Conservation (phyloP, 2,329 filamentous ascomycete genomes). For the Simplicillium sp. region DNA sequence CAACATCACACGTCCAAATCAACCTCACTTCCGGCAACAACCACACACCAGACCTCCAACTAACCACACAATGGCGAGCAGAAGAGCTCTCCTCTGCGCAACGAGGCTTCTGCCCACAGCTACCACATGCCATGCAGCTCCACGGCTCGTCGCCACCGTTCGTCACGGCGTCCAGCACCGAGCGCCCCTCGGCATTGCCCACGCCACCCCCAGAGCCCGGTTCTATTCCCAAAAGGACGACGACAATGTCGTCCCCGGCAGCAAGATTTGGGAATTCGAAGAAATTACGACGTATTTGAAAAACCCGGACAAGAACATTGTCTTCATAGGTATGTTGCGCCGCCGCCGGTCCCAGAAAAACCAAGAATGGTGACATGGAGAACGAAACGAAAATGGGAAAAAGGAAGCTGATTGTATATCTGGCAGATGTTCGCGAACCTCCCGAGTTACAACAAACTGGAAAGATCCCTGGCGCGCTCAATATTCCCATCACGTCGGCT, state of each 20-base stretch:
- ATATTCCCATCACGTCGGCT: slow-evolving; percentile 68
- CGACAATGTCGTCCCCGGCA: slow-evolving; percentile 8
- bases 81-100: too few relatives aligned
- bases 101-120: too few relatives aligned
- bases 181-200: too few relatives aligned
- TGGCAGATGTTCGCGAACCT: slow-evolving; percentile 62
- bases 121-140: too few relatives aligned
- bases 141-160: too few relatives aligned
- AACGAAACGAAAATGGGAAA: not conserved
- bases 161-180: too few relatives aligned
- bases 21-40: too few relatives aligned
- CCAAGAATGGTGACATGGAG: not conserved
- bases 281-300: slow-evolving; percentile 32
- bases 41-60: too few relatives aligned
- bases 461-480: slow-evolving; percentile 70
- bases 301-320: slow-evolving; percentile 16
- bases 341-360: too few relatives aligned
- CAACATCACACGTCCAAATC: too few relatives aligned
- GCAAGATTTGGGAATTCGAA: slow-evolving; percentile 38
- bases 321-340: slow-evolving; percentile 35
- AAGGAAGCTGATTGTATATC: not conserved
- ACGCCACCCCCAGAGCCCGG: too few relatives aligned
- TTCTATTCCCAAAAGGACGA: slow-evolving; percentile 9
- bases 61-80: too few relatives aligned
- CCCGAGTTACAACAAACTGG: slow-evolving; percentile 54